A percentile compares a stretch with the other conserved stretches of the same genome.
Evolutionary conservation across 2,329 filamentous ascomycete genomes (phyloP).

Genomic region (Diplodia scrobiculata): DNA sequence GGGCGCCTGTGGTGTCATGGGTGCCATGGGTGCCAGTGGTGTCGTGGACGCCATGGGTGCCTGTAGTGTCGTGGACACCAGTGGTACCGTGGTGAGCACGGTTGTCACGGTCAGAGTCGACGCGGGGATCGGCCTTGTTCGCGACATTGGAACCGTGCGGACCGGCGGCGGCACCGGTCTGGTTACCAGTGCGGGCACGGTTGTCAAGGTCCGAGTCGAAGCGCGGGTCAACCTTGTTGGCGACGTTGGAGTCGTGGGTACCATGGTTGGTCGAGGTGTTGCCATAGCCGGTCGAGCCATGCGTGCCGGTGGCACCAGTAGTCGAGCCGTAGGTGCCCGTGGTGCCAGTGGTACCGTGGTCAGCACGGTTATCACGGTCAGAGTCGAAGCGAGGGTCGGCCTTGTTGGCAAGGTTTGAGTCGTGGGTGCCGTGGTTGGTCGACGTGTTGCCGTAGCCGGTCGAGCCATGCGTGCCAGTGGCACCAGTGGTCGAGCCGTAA

Average conservation of each 20-base stretch:
- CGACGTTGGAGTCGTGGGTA: constrained; percentile 16
- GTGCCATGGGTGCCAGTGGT: neutral
- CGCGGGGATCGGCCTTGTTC: constrained; percentile 26
- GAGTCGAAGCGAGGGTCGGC: constrained; percentile 24
- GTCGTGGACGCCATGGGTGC: neutral
- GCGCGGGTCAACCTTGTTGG: constrained; percentile 18
- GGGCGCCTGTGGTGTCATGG: neutral
- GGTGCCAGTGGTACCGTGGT: constrained; percentile 6
- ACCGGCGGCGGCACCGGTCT: constrained; percentile 8
- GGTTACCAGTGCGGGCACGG: constrained; percentile 8
- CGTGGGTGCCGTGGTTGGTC: constrained; percentile 14
- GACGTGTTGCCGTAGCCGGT: neutral
- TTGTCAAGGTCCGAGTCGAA: constrained; percentile 20
- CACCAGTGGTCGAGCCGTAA: too few relatives aligned
- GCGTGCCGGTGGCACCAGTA: constrained; percentile 4
- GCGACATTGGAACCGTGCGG: constrained; percentile 10
- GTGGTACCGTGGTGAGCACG: neutral
- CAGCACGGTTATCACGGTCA: constrained; percentile 24
- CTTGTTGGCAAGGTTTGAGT: constrained; percentile 3
- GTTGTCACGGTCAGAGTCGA: constrained; percentile 28
- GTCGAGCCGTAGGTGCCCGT: neutral
- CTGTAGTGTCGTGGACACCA: neutral
- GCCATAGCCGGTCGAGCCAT: neutral
- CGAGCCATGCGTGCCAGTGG: neutral
- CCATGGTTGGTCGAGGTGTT: neutral